Conservation (phyloP, 2,329 filamentous ascomycete species). For the Xylariaceae sp. region DNA sequence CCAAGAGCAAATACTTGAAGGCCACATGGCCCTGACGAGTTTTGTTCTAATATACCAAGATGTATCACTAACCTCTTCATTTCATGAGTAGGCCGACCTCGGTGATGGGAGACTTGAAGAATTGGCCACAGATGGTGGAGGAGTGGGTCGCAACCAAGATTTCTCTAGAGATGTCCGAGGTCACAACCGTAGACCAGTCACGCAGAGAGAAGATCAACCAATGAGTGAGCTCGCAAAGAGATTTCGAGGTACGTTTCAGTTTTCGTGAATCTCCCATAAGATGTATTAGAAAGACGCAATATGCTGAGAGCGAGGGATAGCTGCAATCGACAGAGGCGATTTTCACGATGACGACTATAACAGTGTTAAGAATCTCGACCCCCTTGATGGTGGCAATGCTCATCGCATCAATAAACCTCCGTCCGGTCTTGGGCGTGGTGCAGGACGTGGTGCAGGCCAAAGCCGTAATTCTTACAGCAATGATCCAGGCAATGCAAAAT, state of each 20-base stretch:
- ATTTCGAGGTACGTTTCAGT: neutral
- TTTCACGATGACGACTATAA: constrained; percentile 29
- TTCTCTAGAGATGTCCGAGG: neutral
- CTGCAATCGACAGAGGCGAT: constrained; percentile 11
- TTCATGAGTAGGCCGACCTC: constrained; percentile 22
- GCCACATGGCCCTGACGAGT: too few relatives aligned
- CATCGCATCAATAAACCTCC: constrained; percentile 17
- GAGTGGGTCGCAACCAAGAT: neutral
- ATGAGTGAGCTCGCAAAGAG: neutral
- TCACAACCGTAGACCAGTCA: neutral
- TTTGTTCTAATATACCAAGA: neutral
- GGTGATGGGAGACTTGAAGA: constrained; percentile 27
- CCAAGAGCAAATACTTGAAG: too few relatives aligned
- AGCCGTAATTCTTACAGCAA: neutral
- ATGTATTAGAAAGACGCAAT: neutral
- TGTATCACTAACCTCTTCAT: neutral
- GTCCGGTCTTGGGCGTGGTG: too few relatives aligned
- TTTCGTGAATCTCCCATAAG: neutral
- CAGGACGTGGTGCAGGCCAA: neutral
- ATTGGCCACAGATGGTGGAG: constrained; percentile 10
- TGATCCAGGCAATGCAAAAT: neutral
- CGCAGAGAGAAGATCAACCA: neutral
- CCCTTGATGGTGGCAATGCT: constrained; percentile 27
- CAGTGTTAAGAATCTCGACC: constrained; percentile 20
- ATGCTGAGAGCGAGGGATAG: constrained; percentile 16